Evolutionary conservation across 2,329 filamentous ascomycete species (phyloP), one percentile per base, ranked within the genome.

Genomic region (Pestalotiopsis sp.): DNA sequence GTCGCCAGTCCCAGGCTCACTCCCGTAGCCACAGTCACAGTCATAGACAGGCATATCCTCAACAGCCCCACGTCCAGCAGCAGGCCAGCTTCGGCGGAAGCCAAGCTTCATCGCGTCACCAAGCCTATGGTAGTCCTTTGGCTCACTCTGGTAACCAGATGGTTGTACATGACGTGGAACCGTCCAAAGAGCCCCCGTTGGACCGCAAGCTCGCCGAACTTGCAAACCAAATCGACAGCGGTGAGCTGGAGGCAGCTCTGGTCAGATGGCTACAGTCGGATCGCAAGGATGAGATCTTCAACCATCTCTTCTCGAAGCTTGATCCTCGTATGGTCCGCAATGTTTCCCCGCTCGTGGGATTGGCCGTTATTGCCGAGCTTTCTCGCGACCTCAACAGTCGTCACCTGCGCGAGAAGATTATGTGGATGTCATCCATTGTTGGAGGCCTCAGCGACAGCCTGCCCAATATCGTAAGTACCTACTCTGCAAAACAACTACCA

Each of bases 231-330:
- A 89, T 96, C 80, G 83, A 86, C 45, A 84, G 87, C 38, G 88
- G 87, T 25, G 86, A 87, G 45, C 86, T 87, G 68, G 90, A 92
- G 74, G 86, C 88, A 66, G 90, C 88, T 57, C 85, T 91, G 76
- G 85, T 92, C 68, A 86, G 87, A 70, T 92, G 90, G 90, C 86
- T 92, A 68, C 90, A 92, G 78, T 86, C 86, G 72, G 86, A 85
- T 17, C 85, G 87, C 41, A 86, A 90, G 76, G 85, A 90, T 69
- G 87, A 90, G 70, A 86, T 92, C 65, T 92, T 91, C 78, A 83
- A 86, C 40, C 82, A 84, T 71, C 86, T 86, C 65, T 81, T 89
- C 61, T 80, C 81, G 63, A 85, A 85, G 70, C 84, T 85, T 75
- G 80, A 84, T 72, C 84, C 86, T 0, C 80, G 82, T 17, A 84